Evolutionary conservation across 148 eudicot species (phyloP), one percentile per base, ranked within the genome.

Genomic region (Rhododendron molle): DNA sequence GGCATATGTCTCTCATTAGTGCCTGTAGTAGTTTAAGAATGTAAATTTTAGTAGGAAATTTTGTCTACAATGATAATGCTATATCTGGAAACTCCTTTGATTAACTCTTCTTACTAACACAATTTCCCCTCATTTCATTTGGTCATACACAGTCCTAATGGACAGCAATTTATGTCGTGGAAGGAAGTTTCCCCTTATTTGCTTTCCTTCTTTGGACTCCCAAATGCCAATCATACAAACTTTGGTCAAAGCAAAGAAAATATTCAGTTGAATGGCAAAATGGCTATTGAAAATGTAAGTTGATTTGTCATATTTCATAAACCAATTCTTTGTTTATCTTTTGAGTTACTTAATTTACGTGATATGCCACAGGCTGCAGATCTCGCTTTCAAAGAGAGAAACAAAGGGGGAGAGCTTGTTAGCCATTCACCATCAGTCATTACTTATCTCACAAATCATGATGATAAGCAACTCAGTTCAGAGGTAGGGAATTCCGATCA

Each of bases 141-240:
- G 85, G 46, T 93, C 76, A 82, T 84, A 49, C 87, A 86, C 92
- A 95, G 99, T 89, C 99, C 99, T 86, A 89, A 88, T 88, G 99
- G 99, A 85, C 90, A 90, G 69, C 90, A 94, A 86, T 96, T 95
- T 89, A 90, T 88, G 65, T 87, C 98, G 43, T 96, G 98, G 94
- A 96, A 96, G 92, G 99, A 92, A 81, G 92, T 95, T 46, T 90
- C 99, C 46, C 90, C 97, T 28, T 96, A 96, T 92, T 90, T 96
- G 92, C 86, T 91, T 73, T 93, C 97, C 86, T 86, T 96, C 43
- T 89, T 85, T 91, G 93, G 95, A 67, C 85, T 88, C 78, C 89
- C 89, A 83, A 93, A 90, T 83, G 65, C 85, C 71, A 85, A 88
- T 69, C 92, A 80, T 76, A 85, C 79, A 72, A 80, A 81, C 76